Evolutionary conservation across 129 eudicot species (phyloP).

Genomic region (Deinandra increscens): DNA sequence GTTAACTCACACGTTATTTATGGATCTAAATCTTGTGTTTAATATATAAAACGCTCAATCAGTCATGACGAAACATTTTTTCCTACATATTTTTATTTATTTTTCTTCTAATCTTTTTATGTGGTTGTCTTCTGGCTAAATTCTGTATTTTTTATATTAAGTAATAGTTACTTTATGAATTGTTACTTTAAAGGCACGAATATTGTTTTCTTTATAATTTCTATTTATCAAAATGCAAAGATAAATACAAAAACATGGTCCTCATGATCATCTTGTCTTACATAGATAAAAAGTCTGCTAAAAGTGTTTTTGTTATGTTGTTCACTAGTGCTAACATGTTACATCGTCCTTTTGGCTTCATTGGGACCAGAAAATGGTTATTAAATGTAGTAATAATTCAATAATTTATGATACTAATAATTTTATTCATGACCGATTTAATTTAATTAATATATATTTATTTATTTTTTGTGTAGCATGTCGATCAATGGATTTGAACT

Average conservation of each 20-base stretch:
- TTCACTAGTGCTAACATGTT: slow-evolving; percentile 10
- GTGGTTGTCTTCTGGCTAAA: too few relatives aligned
- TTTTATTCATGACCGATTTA: background rate
- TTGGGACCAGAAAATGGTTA: background rate
- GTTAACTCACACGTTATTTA: too few relatives aligned
- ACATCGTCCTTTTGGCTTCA: slow-evolving; percentile 14
- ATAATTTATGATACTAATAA: background rate
- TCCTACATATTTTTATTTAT: background rate
- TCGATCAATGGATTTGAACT: slow-evolving; percentile 71
- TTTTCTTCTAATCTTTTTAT: too few relatives aligned
- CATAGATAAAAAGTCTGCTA: background rate
- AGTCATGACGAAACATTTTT: too few relatives aligned
- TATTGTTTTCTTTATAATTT: background rate
- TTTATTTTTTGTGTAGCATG: slow-evolving; percentile 52
- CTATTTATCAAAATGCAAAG: background rate
- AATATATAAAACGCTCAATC: too few relatives aligned
- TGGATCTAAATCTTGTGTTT: too few relatives aligned
- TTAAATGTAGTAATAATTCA: background rate
- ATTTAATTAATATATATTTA: background rate
- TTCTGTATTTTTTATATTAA: too few relatives aligned
- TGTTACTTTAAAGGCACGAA: background rate
- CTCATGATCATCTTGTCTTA: background rate
- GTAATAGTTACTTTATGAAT: too few relatives aligned
- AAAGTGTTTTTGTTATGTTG: slow-evolving; percentile 3
- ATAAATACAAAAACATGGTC: background rate